Evolutionary conservation across 352 stramenopile genomes (phyloP), one percentile per base, ranked within the genome.

Genomic region (Pythium brassicae): DNA sequence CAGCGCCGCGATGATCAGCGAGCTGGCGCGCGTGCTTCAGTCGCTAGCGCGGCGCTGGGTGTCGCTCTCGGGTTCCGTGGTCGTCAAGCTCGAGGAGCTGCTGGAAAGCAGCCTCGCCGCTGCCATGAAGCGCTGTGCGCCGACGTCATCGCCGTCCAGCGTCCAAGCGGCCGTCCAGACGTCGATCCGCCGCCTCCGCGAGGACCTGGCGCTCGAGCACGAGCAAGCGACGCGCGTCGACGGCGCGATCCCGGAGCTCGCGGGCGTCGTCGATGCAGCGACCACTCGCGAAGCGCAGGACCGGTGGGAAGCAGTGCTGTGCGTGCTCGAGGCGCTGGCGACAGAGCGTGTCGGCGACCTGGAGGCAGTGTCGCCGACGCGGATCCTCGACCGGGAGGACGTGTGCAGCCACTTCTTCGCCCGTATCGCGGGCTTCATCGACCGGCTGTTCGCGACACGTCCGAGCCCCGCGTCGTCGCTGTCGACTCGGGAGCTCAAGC

Each of bases 401-500:
- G 62, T 79, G 15, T 91, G 81, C 52, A 73, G 84, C 25, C 56
- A 72, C 20, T 82, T 74, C 55, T 89, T 88, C 50, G 66, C 65
- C 14, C 74, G 72, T 26, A 63, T 87, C n/a, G 64, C 65, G 11
- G 47, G 66, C 6, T 83, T 88, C 35, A 72, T 92, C 40, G 77
- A 92, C 46, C 57, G 34, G 19, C 37, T 92, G 1, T 92, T 88
- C 50, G 53, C 55, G 19, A 69, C 58, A 11, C 61, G 59, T 15
- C 17, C 19, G n/a, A 40, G 11, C 26, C n/a, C n/a, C n/a, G 49
- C 9, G 55, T 25, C 46, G 2, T 11, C 50, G 7, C 56, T 88
- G n/a, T 87, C 78, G 26, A 73, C 70, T 17, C 73, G 66, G 12
- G 81, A 92, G 47, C 53, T 92, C 10, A 89, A 92, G 65, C 83